Conservation (phyloP, 176 grass and related monocot genomes). For the Carex myosuroides region DNA sequence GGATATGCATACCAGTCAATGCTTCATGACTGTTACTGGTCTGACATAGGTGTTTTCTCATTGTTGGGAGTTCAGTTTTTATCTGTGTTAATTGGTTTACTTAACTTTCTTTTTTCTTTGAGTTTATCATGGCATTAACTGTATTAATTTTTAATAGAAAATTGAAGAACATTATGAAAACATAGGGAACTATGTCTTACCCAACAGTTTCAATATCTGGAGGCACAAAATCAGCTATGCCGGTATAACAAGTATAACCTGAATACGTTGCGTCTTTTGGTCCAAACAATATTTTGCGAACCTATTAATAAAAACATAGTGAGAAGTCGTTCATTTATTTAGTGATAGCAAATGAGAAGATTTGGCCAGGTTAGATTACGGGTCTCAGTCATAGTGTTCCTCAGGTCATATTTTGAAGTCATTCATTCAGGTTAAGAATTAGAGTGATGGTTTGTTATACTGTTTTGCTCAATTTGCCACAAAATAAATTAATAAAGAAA, state of each 20-base stretch:
- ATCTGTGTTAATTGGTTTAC: not conserved
- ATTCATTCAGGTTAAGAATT: not conserved
- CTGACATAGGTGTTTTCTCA: not conserved
- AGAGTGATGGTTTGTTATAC: not conserved
- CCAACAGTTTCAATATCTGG: constrained; percentile 92
- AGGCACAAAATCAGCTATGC: constrained; percentile 93
- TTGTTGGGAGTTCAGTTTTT: not conserved
- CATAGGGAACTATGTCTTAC: constrained; percentile 31
- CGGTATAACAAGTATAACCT: constrained; percentile 94
- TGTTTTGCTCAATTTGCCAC: not conserved
- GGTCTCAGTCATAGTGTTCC: not conserved
- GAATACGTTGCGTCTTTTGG: constrained; percentile 70
- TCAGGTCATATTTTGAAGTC: not conserved
- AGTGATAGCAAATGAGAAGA: not conserved
- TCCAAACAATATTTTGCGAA: constrained; percentile 75
- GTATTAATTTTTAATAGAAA: not conserved
- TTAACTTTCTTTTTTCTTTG: not conserved
- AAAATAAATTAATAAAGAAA: not conserved
- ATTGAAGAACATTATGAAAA: not conserved
- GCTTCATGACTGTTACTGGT: not conserved
- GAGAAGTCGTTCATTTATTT: not conserved
- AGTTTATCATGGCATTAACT: not conserved
- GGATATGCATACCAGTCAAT: not conserved
- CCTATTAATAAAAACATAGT: constrained; percentile 39
- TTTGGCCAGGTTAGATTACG: not conserved